Evolutionary conservation across 257 asterid genomes (phyloP).

Genomic region (Nicotiana benthamiana): DNA sequence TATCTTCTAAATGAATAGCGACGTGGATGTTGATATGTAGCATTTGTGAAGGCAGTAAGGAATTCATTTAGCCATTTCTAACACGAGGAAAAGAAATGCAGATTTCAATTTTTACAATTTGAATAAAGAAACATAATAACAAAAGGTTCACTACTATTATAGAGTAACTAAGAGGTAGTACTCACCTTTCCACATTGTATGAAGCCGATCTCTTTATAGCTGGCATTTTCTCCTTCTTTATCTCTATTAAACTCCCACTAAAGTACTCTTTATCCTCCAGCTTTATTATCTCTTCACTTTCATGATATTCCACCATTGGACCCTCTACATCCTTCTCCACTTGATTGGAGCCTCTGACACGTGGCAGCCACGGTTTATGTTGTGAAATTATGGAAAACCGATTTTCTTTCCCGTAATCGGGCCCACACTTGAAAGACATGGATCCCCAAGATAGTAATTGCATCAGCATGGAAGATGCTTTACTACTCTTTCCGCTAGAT

Average conservation of each 20-base stretch:
- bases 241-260: constrained; percentile 62
- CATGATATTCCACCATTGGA: constrained; percentile 16
- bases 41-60: not conserved
- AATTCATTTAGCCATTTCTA: no score
- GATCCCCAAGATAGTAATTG: constrained; percentile 76
- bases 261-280: constrained; percentile 66
- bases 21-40: constrained; percentile 1
- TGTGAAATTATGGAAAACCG: constrained; percentile 42
- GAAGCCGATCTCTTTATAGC: constrained; percentile 62
- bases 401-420: constrained; percentile 35
- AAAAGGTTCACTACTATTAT: not conserved
- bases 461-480: constrained; percentile 59
- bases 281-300: constrained; percentile 18
- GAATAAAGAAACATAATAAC: no score
- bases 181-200: constrained; percentile 68
- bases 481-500: constrained; percentile 25
- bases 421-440: constrained; percentile 58
- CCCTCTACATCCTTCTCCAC: constrained; percentile 26
- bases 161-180: not conserved
- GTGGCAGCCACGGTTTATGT: constrained; percentile 52
- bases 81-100: not conserved
- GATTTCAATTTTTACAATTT: not conserved
- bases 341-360: constrained; percentile 30
- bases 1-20: constrained; percentile 6
- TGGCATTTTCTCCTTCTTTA: constrained; percentile 45